Evolutionary conservation across 2,329 filamentous ascomycete species (phyloP).

Genomic region (Calonectria pauciramosa): DNA sequence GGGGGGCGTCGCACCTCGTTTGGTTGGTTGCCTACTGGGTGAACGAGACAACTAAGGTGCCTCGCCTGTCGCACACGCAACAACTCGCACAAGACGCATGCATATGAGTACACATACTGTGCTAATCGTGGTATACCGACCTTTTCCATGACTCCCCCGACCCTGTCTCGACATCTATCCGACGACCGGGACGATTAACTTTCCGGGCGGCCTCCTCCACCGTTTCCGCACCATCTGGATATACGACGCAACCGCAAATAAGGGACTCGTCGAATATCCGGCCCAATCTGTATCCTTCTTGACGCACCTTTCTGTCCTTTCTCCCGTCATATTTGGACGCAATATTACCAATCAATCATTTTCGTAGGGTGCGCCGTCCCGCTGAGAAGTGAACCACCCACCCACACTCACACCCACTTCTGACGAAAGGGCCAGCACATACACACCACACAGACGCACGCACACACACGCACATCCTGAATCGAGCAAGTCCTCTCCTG

Average conservation of each 20-base stretch:
- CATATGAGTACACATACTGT: slow-evolving; percentile 19
- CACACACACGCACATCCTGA: slow-evolving; percentile 7
- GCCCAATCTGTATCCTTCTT: slow-evolving; percentile 15
- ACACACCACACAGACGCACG: slow-evolving; percentile 9
- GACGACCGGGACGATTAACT: not conserved
- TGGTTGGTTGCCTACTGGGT: not conserved
- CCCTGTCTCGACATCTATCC: slow-evolving; percentile 14
- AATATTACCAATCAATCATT: slow-evolving; percentile 34
- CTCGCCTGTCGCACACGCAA: slow-evolving; percentile 10
- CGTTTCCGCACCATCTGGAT: not conserved
- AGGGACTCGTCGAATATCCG: slow-evolving; percentile 23
- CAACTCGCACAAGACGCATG: slow-evolving; percentile 11
- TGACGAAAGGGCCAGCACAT: slow-evolving; percentile 11
- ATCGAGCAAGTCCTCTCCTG: slow-evolving; percentile 5
- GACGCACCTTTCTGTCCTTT: slow-evolving; percentile 26
- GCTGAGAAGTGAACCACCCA: slow-evolving; percentile 17
- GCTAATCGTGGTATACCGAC: not conserved
- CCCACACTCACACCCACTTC: slow-evolving; percentile 19
- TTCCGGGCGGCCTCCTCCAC: slow-evolving; percentile 22
- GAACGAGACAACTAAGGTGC: not conserved
- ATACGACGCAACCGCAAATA: slow-evolving; percentile 3
- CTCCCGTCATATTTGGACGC: slow-evolving; percentile 27
- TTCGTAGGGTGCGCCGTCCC: slow-evolving; percentile 25
- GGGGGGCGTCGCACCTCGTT: not conserved
- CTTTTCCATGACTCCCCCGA: slow-evolving; percentile 8